Base-by-base conservation (phyloP, 805 yeast species). In the Starmerella riodocensis region DNA sequence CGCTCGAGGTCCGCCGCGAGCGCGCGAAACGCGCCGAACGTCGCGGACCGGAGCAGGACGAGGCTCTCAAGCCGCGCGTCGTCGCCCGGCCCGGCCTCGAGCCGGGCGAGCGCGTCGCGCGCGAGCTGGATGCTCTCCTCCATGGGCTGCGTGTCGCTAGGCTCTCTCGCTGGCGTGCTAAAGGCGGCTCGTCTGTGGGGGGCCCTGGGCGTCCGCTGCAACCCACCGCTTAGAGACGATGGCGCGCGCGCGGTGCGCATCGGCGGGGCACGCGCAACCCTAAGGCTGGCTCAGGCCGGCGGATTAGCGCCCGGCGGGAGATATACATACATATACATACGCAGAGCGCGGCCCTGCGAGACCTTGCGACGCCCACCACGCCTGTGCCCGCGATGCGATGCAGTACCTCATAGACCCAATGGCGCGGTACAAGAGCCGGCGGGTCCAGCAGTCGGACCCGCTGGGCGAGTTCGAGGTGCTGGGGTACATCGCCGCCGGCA, bases 401-500 rank as follows among this genome's bases (percentile, higher is more conserved):
- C 42, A 28, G 35, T 36, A 37, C 32, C 40, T 54, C 18, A 45
- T 54, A 2, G 48, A 55, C 36, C 65, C 64, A 40, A 59, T 56
- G 61, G 66, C 47, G 52, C 58, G 54, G 49, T 79, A 78, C 54
- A 70, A 73, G 48, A 59, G 63, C 18, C 65, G 73, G 53, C 94
- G 84, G 54, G 58, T 69, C 20, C 60, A 71, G 12, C 62, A 94
- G 37, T 67, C 73, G 23, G 75, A 81, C 2, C 94, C 91, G 3
- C 62, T 84, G n/a, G 77, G 78, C 37, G 79, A 78, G 51, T 91
- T 86, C 60, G 86, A 79, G 46, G 78, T 91, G 43, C 61, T 85
- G 14, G 98, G 98, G 0, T 91, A 91, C 59, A 91, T 91, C 42
- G 98, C 98, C 1, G 95, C 98, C 0, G 98, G 98, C 29, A 91